A percentile compares a stretch with the other conserved stretches of the same genome.
Conservation (phyloP, 2,329 filamentous ascomycete genomes). For the Pezicula radicicola region DNA sequence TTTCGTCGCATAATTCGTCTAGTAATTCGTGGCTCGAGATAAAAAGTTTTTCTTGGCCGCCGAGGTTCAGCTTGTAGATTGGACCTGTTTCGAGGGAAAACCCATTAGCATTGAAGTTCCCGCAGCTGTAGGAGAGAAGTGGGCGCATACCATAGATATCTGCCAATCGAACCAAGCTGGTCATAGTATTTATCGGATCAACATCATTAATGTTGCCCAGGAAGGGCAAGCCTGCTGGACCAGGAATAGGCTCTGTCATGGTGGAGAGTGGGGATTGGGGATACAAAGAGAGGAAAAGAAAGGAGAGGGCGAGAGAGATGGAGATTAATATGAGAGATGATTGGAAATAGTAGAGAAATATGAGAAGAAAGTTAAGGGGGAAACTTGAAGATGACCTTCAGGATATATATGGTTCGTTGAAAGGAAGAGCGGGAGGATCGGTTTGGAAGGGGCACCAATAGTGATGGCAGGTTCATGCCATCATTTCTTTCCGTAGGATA, state of each 20-base stretch:
- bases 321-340: neutral
- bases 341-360: too few relatives aligned
- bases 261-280: neutral
- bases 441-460: too few relatives aligned
- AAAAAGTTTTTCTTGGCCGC: conserved; percentile 45
- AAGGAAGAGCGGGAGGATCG: too few relatives aligned
- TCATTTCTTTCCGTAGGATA: too few relatives aligned
- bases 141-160: conserved; percentile 58
- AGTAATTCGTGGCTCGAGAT: conserved; percentile 52
- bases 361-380: too few relatives aligned
- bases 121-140: conserved; percentile 11
- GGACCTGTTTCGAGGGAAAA: conserved; percentile 29
- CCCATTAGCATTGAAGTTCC: neutral
- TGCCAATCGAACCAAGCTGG: conserved; percentile 53
- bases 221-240: conserved; percentile 60
- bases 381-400: too few relatives aligned
- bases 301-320: neutral
- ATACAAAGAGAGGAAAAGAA: neutral
- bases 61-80: conserved; percentile 56
- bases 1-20: conserved; percentile 64
- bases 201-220: conserved; percentile 65
- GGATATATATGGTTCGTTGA: too few relatives aligned
- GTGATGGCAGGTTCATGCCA: too few relatives aligned
- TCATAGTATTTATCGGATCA: conserved; percentile 52
- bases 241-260: conserved; percentile 48